Evolutionary conservation across 176 grass and related monocot genomes (phyloP), one percentile per base, ranked within the genome.

Genomic region (Poa pratensis): DNA sequence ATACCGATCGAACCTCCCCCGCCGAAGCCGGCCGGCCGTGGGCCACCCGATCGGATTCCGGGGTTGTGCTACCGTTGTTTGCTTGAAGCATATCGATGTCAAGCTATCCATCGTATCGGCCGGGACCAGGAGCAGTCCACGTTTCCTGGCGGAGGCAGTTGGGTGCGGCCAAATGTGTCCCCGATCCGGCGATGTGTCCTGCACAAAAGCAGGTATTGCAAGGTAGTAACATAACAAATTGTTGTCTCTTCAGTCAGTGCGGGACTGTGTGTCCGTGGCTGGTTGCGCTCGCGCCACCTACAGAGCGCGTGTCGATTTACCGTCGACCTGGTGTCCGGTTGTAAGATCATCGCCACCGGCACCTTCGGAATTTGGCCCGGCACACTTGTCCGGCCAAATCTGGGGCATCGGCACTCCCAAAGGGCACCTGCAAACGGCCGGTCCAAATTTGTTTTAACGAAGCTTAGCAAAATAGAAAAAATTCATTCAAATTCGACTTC

Each of bases 1-100:
- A 61, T 69, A 69, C 77, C 46, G 72, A 19, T 28, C 80, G 42
- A 89, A 85, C 60, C 87, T 84, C 81, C 75, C 35, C 8, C 66
- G 63, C 0, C 2, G 75, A 54, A 82, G 69, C 4, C 58, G 70
- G 42, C 45, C 20, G 5, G 46, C 46, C 27, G 35, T 72, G 86
- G 86, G 78, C 52, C 73, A 77, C 26, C 59, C 54, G 76, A 23
- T 76, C 9, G 45, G 53, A 16, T 55, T 22, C 20, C 6, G 74
- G 49, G 17, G 12, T 48, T 42, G 40, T 42, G 1, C 40, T 42
- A 42, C 40, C 40, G 40, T 42, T 49, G 58, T 20, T 63, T 75
- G 70, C 58, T 74, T 50, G 9, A 50, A 27, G 43, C 46, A 32
- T 10, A 43, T 28, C 53, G 61, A 5, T 23, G 12, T 69, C 74